Evolutionary conservation across 2,329 filamentous ascomycete species (phyloP).

Genomic region (Aspergillus carbonarius): DNA sequence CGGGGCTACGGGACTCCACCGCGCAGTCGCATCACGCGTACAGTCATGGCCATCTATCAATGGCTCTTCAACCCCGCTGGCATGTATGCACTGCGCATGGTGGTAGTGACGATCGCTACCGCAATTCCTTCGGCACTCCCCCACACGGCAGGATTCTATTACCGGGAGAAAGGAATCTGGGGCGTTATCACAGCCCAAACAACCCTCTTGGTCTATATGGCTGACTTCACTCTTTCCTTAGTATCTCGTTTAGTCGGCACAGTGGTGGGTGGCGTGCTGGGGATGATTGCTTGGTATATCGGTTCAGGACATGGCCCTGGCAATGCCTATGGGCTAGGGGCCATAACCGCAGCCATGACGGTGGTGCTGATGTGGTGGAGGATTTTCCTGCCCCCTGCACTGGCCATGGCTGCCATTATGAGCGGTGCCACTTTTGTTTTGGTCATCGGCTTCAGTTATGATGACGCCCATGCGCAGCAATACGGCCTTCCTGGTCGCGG

Average conservation of each 20-base stretch:
- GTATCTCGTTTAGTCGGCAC: conserved; percentile 46
- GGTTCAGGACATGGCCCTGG: conserved; percentile 50
- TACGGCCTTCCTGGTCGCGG: conserved; percentile 51
- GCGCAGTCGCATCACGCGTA: conserved; percentile 28
- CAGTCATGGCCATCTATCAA: conserved; percentile 32
- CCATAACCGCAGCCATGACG: conserved; percentile 37
- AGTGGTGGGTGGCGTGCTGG: conserved; percentile 49
- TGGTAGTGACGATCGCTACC: conserved; percentile 48
- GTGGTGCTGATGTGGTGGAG: conserved; percentile 37
- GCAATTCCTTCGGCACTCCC: conserved; percentile 46
- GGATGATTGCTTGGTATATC: conserved; percentile 53
- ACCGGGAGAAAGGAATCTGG: conserved; percentile 55
- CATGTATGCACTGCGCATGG: conserved; percentile 51
- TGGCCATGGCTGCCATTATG: conserved; percentile 38
- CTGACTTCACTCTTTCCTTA: conserved; percentile 52
- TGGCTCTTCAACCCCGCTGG: conserved; percentile 41
- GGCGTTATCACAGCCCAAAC: conserved; percentile 54
- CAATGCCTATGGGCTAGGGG: conserved; percentile 53
- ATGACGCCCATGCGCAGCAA: conserved; percentile 41
- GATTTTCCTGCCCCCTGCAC: conserved; percentile 33
- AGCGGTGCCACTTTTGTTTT: conserved; percentile 47
- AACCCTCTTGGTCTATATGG: conserved; percentile 50
- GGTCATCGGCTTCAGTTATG: conserved; percentile 51
- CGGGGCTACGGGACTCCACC: conserved; percentile 29
- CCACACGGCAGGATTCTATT: conserved; percentile 50